Evolutionary conservation across 1,284 basidiomycete genomes (phyloP), one percentile per base, ranked within the genome.

Genomic region (Flammula alnicola): DNA sequence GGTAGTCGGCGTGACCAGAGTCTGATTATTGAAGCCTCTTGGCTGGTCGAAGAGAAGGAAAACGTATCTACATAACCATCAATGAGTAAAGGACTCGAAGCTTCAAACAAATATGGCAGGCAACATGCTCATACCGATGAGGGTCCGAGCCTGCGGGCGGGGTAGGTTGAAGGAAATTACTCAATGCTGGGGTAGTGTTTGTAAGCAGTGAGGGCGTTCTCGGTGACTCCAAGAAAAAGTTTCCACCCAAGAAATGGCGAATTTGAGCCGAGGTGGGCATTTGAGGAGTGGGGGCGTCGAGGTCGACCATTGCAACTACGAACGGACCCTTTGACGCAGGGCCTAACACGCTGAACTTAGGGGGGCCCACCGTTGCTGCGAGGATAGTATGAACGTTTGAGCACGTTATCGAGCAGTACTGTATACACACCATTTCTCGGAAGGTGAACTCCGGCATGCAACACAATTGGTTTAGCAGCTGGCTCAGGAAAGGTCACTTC

Each of bases 221-320:
- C 46, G 44, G 46, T 27, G 53, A 40, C 5, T 44, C 50, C 1
- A 56, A 37, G 33, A 63, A 47, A 52, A 78, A 80, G 60, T 78
- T 69, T 2, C 75, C 72, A 0, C 75, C 78, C 4, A 83, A 62
- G 63, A 79, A 79, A 58, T 82, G 80, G 12, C 78, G 71, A 45
- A 80, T 77, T 55, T 80, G 73, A 0, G 78, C 70, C 10, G 23
- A 49, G 0, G 72, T 76, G 2, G 76, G 77, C 9, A 46, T 57
- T 52, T 78, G 73, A 2, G 79, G 79, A 7, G 78, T 76, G 1
- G 79, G 79, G 6, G 76, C 77, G 52, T 82, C 78, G 5, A 73
- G 79, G 50, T 82, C 80, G 4, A 80, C 72, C 10, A 67, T 60
- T 0, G 72, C 73, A 16, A 80, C 61, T 26, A 81, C 76, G 58